A percentile compares a stretch with the other conserved stretches of the same genome.
Evolutionary conservation across 495 filamentous ascomycete genomes (phyloP).

Genomic region (Tuber brumale): DNA sequence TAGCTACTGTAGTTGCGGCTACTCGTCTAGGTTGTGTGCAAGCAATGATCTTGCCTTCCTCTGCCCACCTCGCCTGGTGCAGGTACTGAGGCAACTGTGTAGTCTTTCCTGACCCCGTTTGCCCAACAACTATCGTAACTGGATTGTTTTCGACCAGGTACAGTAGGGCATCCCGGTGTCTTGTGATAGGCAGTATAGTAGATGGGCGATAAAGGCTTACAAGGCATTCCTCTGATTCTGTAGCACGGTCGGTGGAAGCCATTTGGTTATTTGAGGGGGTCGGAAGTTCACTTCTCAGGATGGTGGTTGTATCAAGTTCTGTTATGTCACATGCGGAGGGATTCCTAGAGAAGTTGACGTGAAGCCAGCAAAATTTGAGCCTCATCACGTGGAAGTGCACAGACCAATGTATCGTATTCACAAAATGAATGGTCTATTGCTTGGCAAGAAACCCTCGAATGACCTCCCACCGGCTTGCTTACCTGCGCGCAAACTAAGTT

Average conservation of each 20-base stretch:
- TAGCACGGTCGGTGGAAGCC: conserved; percentile 39
- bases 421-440: conserved; percentile 22
- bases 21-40: conserved; percentile 92
- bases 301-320: not conserved
- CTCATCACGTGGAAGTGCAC: conserved; percentile 33
- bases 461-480: not conserved
- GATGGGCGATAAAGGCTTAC: conserved; percentile 63
- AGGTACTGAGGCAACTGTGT: conserved; percentile 86
- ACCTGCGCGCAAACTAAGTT: no score
- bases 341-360: not conserved
- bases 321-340: not conserved
- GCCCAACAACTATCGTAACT: conserved; percentile 77
- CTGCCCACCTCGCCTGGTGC: conserved; percentile 82
- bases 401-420: conserved; percentile 13
- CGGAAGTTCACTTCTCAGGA: not conserved
- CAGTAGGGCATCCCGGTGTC: conserved; percentile 64
- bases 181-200: conserved; percentile 68
- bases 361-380: conserved; percentile 27
- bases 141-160: conserved; percentile 71
- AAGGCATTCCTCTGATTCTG: conserved; percentile 35
- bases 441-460: conserved; percentile 9
- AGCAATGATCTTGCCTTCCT: conserved; percentile 69
- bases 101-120: conserved; percentile 87
- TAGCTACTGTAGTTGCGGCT: conserved; percentile 85
- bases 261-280: conserved; percentile 9